These are phyloP conservation scores for Aphanomyces astaci DNA, from an alignment of 352 stramenopile genomes.

Conservation along the genomic window DNA sequence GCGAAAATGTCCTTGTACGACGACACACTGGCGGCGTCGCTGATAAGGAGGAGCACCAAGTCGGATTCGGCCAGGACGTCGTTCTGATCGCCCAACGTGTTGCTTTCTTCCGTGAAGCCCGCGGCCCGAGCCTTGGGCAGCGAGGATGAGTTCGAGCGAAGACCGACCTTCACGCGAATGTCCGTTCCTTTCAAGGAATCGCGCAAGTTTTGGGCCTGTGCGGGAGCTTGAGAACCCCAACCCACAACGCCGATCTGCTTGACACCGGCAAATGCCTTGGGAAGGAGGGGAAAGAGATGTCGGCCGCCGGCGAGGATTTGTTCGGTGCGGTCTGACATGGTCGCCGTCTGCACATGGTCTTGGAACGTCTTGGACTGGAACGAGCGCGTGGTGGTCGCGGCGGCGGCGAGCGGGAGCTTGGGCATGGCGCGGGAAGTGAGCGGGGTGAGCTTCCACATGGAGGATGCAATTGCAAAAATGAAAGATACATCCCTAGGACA, in stretches of 20 bases:
- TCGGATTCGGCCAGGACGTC: constrained; percentile 94
- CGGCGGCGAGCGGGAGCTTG: background rate
- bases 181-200: constrained; percentile 92
- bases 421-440: background rate
- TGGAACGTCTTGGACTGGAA: constrained; percentile 52
- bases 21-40: constrained; percentile 91
- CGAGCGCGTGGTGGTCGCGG: background rate
- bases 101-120: constrained; percentile 89
- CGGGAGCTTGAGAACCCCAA: constrained; percentile 96
- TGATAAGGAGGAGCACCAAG: constrained; percentile 96
- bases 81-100: constrained; percentile 95
- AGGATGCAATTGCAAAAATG: background rate
- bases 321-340: constrained; percentile 67
- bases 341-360: constrained; percentile 63
- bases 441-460: constrained; percentile 3
- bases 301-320: constrained; percentile 73
- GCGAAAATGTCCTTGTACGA: constrained; percentile 97
- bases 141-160: constrained; percentile 68
- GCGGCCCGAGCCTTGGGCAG: constrained; percentile 77
- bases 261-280: constrained; percentile 94
- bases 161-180: constrained; percentile 89
- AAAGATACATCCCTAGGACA: background rate
- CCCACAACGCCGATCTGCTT: constrained; percentile 97
- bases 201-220: constrained; percentile 95
- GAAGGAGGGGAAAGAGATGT: constrained; percentile 92